Conservation (phyloP, 1,284 basidiomycete genomes). For the Calocybe gambosa region DNA sequence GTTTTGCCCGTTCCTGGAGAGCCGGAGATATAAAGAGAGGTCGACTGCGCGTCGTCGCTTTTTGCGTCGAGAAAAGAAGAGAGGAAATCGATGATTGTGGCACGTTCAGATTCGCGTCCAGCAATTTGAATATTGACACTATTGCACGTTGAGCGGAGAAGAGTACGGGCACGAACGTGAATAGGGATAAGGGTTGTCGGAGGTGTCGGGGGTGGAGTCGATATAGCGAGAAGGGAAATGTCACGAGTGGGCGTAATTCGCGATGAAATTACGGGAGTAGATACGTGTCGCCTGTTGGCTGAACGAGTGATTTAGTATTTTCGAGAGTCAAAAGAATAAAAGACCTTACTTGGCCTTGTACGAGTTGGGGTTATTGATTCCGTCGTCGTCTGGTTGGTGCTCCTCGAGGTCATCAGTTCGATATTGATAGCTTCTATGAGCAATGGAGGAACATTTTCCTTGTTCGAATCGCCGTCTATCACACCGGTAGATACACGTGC, state of each 20-base stretch:
- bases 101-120: constrained; percentile 60
- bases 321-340: constrained; percentile 12
- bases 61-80: constrained; percentile 36
- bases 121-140: constrained; percentile 40
- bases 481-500: constrained; percentile 38
- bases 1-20: constrained; percentile 81
- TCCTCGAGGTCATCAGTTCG: constrained; percentile 32
- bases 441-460: constrained; percentile 70
- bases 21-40: constrained; percentile 70
- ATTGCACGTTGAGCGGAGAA: constrained; percentile 67
- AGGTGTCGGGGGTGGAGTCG: constrained; percentile 59
- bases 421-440: constrained; percentile 27
- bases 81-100: constrained; percentile 52
- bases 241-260: constrained; percentile 37
- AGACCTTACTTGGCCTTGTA: constrained; percentile 28
- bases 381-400: constrained; percentile 40
- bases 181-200: constrained; percentile 47
- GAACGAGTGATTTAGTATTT: constrained; percentile 6
- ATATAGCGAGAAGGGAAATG: constrained; percentile 38
- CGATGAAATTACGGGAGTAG: constrained; percentile 34
- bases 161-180: constrained; percentile 57
- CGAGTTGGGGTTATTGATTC: constrained; percentile 39
- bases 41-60: constrained; percentile 24
- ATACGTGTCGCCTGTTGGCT: constrained; percentile 30
- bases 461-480: constrained; percentile 57